A percentile compares a stretch with the other conserved stretches of the same genome.
Conservation (phyloP, 257 asterid genomes). For the Jacaranda mimosifolia region DNA sequence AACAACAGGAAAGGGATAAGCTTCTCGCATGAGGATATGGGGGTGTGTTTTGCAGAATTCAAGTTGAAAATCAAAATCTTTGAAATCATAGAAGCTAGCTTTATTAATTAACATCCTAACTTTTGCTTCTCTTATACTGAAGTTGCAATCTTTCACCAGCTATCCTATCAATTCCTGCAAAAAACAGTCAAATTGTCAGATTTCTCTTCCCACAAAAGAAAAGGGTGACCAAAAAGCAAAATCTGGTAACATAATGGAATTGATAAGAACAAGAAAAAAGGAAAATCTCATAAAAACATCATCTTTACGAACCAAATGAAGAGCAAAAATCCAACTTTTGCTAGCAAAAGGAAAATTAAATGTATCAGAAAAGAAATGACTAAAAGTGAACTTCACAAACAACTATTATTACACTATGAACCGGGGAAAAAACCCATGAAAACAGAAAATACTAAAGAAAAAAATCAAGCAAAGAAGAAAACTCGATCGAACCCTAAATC, state of each 20-base stretch:
- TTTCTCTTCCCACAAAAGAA: conserved; percentile 4
- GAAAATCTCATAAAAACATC: conserved; percentile 8
- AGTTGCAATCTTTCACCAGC: conserved; percentile 35
- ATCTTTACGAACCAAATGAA: conserved; percentile 3
- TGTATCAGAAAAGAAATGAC: conserved; percentile 2
- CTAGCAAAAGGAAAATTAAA: conserved; percentile 14
- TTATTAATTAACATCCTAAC: conserved; percentile 42
- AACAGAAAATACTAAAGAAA: neutral
- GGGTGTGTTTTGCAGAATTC: conserved; percentile 23
- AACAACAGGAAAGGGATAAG: conserved; percentile 28
- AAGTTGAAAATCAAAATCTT: conserved; percentile 32
- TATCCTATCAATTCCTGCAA: conserved; percentile 46
- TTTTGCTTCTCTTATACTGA: conserved; percentile 25
- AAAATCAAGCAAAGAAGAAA: conserved; percentile 28
- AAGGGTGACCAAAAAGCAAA: neutral
- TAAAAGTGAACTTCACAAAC: conserved; percentile 7
- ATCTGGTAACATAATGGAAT: neutral
- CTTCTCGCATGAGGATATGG: conserved; percentile 38
- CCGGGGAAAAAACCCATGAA: neutral
- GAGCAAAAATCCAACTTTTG: neutral
- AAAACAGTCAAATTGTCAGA: conserved; percentile 41
- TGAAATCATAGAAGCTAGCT: conserved; percentile 32
- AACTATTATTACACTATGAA: conserved; percentile 7
- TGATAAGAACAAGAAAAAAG: conserved; percentile 7
- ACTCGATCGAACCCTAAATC: conserved; percentile 56